Percentiles rank a stretch among this genome's conserved stretches.
Evolutionary conservation across 2,329 filamentous ascomycete genomes (phyloP).

Genomic region (Coniochaeta sp.): DNA sequence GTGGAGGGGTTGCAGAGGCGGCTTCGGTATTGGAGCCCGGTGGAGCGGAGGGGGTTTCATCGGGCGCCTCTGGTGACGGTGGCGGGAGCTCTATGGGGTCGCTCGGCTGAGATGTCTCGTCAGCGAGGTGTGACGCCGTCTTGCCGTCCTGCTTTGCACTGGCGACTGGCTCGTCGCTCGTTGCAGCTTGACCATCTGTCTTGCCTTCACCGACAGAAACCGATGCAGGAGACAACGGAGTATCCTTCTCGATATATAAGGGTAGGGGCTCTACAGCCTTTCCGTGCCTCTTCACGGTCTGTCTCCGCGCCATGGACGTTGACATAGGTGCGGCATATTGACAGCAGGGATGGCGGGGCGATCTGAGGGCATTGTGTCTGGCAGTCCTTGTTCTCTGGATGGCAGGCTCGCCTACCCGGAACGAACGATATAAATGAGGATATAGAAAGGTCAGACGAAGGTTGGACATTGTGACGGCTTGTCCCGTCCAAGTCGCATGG

Average conservation of each 20-base stretch:
- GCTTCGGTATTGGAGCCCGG: background rate
- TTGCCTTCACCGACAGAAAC: no score
- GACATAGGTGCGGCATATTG: conserved; percentile 1
- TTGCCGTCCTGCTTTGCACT: no score
- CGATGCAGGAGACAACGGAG: background rate
- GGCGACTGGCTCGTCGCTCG: background rate
- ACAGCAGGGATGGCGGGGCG: background rate
- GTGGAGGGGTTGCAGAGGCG: background rate
- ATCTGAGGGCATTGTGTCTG: background rate
- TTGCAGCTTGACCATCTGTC: background rate
- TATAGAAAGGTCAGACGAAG: background rate
- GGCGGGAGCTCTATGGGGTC: background rate
- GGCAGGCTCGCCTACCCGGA: background rate
- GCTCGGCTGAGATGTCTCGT: background rate
- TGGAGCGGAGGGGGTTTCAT: background rate
- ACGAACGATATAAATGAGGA: background rate
- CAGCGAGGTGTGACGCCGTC: background rate
- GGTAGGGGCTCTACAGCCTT: conserved; percentile 1
- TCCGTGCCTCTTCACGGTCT: background rate
- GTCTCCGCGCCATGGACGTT: background rate
- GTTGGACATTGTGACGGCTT: background rate
- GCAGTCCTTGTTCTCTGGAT: background rate
- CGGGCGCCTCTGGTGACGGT: background rate
- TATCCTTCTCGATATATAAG: background rate
- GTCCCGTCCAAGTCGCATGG: background rate